Evolutionary conservation across 1,284 basidiomycete species (phyloP), one percentile per base, ranked within the genome.

Genomic region (Wallemia hederae): DNA sequence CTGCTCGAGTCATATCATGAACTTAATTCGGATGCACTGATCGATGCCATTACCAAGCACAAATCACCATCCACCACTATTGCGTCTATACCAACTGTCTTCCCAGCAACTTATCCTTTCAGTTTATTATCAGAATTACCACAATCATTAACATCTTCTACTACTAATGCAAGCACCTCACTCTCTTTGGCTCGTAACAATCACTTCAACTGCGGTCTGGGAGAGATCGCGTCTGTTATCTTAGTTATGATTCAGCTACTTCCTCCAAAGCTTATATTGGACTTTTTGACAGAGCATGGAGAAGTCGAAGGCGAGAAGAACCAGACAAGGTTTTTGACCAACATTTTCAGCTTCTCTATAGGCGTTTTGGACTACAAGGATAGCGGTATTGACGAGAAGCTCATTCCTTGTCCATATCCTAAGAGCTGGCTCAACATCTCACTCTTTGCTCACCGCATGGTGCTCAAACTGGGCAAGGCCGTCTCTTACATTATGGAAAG

Each of bases 71-170:
- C 79, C 0, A 79, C 82, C 0, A 73, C 77, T 25, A 79, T 81
- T 58, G 73, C 80, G 27, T 67, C 75, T 1, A 71, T 80, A 1
- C 89, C 90, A 0, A 80, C 88, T 61, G 82, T 86, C 1, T 96
- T 96, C 72, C 92, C 91, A 0, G 82, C 88, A 62, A 83, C 88
- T 0, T 90, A 96, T 68, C 92, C 91, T 0, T 91, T 96, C 70
- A 82, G 88, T 0, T 75, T 96, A 1, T 69, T 90, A 11, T 76
- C 85, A 0, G 77, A 80, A 55, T 80, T 61, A 78, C 86, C 58
- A 74, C 80, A 66, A 67, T 74, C 62, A 66, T 75, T 63, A 72
- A 74, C 65, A 67, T 74, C 66, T 2, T 66, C n/a, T 72, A 73
- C 62, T 59, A 49, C 61, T 57, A 63, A 65, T 58, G 61, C 65